phyloP scores from a whole-genome alignment of 2,329 filamentous ascomycete species.

The Rosellinia necatrix region DNA sequence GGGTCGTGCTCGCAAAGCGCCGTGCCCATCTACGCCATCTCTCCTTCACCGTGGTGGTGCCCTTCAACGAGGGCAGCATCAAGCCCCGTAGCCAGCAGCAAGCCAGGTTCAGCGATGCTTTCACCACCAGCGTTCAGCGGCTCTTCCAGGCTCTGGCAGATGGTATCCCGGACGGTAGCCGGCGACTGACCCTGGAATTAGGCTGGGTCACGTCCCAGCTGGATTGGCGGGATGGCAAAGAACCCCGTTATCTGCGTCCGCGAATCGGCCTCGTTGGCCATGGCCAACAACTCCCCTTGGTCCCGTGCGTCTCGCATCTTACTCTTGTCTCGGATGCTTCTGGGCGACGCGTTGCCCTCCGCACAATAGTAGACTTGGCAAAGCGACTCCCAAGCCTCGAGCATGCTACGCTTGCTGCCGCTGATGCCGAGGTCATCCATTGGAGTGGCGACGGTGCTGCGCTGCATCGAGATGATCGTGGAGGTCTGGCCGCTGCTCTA shows the following conservation, averaged over 20 bases:
- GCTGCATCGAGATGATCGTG: background rate
- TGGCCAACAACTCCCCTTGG: background rate
- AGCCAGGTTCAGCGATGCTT: background rate
- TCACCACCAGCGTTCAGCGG: background rate
- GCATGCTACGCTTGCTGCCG: background rate
- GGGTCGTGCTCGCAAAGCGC: background rate
- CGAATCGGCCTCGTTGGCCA: background rate
- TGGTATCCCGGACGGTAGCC: background rate
- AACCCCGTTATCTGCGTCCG: background rate
- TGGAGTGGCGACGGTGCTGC: background rate
- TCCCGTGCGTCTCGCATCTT: background rate
- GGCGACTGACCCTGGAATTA: background rate
- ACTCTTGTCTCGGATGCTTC: background rate
- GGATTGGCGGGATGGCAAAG: background rate
- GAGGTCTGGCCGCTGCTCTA: background rate
- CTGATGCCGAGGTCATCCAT: background rate
- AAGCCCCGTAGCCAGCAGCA: background rate
- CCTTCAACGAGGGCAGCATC: background rate
- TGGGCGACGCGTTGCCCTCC: background rate
- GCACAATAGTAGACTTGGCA: background rate
- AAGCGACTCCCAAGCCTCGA: background rate
- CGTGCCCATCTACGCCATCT: background rate
- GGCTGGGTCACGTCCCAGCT: background rate
- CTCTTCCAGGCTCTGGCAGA: background rate
- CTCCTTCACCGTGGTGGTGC: background rate